Base-by-base conservation (phyloP, 2,329 filamentous ascomycete species). In the Colletotrichum musicola region DNA sequence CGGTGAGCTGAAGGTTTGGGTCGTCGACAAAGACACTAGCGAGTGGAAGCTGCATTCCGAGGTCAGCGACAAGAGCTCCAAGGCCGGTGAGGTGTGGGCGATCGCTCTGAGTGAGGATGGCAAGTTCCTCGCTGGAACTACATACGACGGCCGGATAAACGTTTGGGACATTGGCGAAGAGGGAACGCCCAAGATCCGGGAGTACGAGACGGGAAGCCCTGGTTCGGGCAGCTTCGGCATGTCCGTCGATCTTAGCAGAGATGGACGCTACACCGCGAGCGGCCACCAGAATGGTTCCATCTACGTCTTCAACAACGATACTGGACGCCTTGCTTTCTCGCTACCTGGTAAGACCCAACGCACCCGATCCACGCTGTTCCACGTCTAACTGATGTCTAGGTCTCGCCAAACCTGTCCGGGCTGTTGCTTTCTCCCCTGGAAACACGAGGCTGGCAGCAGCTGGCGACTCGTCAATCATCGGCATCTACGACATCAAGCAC, bases 281-380 rank as follows among this genome's bases (percentile, higher is more conserved):
- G 96, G 96, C 0, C 95, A 99, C 80, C 93, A 97, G 78, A 97
- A 93, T 75, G 96, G 96, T 16, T 91, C 90, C 13, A 88, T 98
- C 71, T 98, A 98, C 81, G 90, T 99, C 70, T 99, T 98, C 85
- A 95, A 94, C 83, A 98, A 97, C 75, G 91, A 94, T 73, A 94
- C 92, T 0, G 93, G 93, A 4, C 89, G 93, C 62, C 89, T 99
- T 74, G 85, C 93, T 13, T 95, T 97, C 80, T 96, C 94, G 7
- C 84, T 99, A 25, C 91, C 93, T 62, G 91, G 93, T 93, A 82
- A 70, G 85, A 75, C 4, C 10, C 16, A n/a, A 12, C 27, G 12
- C 4, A 14, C 40, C 22, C 2, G 22, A 9, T n/a, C 6, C 14
- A 20, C 47, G 20, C 5, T 22, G 16, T 20, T 7, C 27, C 35